Evolutionary conservation across 495 filamentous ascomycete species (phyloP).

Genomic region (Lichenothelia convexa): DNA sequence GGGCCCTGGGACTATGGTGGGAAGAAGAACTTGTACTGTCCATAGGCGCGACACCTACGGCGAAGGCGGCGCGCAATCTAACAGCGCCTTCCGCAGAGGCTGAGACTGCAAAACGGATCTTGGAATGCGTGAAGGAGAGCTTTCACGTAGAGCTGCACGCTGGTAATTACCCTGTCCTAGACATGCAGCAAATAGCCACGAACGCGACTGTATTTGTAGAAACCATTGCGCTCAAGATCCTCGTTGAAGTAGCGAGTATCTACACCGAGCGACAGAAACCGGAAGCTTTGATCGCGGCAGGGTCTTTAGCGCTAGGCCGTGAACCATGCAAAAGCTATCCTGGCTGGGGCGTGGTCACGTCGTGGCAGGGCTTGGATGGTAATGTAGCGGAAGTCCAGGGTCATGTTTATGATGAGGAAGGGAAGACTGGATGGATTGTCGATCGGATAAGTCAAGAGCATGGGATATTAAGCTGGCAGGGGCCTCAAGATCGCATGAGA

Average conservation of each 20-base stretch:
- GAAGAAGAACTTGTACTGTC: slow-evolving; percentile 38
- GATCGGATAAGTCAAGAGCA: slow-evolving; percentile 24
- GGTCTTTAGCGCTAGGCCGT: slow-evolving; percentile 52
- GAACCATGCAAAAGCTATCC: slow-evolving; percentile 55
- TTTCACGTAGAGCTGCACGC: slow-evolving; percentile 50
- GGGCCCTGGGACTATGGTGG: no score
- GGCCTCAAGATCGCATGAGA: slow-evolving; percentile 31
- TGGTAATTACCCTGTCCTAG: slow-evolving; percentile 54
- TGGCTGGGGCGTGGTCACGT: slow-evolving; percentile 54
- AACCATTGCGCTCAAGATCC: slow-evolving; percentile 44
- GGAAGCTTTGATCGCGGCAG: slow-evolving; percentile 55
- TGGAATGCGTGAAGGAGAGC: slow-evolving; percentile 15
- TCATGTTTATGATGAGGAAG: slow-evolving; percentile 14
- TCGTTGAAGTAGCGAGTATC: slow-evolving; percentile 54
- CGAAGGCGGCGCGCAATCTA: slow-evolving; percentile 35
- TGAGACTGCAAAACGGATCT: slow-evolving; percentile 12
- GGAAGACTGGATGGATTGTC: slow-evolving; percentile 22
- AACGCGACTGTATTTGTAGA: slow-evolving; percentile 28
- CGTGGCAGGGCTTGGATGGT: slow-evolving; percentile 4
- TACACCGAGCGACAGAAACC: slow-evolving; percentile 42
- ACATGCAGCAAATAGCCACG: slow-evolving; percentile 69
- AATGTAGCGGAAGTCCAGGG: not conserved
- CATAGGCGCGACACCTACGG: slow-evolving; percentile 69
- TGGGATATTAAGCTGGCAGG: slow-evolving; percentile 25
- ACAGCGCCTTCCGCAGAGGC: slow-evolving; percentile 11